Evolutionary conservation across 768 basidiomycete species (phyloP), one percentile per base, ranked within the genome.

Genomic region (Amanita polypyramis): DNA sequence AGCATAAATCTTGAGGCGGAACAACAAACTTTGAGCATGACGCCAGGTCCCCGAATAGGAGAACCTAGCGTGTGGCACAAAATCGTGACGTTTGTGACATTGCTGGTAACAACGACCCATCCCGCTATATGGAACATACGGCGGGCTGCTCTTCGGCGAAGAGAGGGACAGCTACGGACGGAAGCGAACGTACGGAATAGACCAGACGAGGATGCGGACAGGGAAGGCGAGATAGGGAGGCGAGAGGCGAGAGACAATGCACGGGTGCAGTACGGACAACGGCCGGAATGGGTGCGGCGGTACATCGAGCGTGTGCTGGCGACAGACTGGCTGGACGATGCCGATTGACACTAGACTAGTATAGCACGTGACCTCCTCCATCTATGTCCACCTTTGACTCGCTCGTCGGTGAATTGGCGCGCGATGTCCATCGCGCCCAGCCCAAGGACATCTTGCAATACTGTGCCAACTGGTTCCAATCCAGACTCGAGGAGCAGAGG

Each of bases 391-490:
- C 88, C 19, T 94, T 91, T 62, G 83, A 91, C 54, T 67, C 71
- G 35, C 85, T 97, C 53, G 72, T 96, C 53, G 74, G 70, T 48
- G 92, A 97, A 61, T 74, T 97, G 47, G 83, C 87, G 55, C 81
- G 89, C 61, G 94, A 95, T 63, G 79, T 78, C 36, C 74, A 86
- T 36, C 83, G 87, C 54, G 88, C 79, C 3, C 88, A 92, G 62
- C 93, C 95, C 17, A 81, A 78, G 57, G 95, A 98, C 60, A 79
- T 84, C 3, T 81, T 96, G 39, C 95, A 97, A 65, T 92, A 85
- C 65, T 89, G 85, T 58, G 82, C 94, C 40, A 91, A 82, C 58
- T 98, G 93, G 93, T 97, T 98, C 66, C 87, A 93, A 62, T 74
- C 76, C 52, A 79, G 88, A 47, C 72, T 94, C 43, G 85, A 91